phyloP scores from a whole-genome alignment of 345 rosid genomes.

The Eucalyptus grandis region DNA sequence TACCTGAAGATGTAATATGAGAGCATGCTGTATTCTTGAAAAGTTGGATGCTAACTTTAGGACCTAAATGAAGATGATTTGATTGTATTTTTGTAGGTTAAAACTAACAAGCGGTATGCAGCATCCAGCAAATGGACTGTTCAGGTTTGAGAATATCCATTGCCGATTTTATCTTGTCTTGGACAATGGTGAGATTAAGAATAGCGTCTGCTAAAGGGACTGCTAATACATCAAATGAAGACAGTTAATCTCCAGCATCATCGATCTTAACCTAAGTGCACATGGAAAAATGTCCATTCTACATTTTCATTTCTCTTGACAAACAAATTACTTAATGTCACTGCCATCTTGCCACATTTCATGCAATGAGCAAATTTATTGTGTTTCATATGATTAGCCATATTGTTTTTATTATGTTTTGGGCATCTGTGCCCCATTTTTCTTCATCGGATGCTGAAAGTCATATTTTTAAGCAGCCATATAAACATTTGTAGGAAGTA shows the following conservation, averaged over 20 bases:
- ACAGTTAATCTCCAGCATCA: not conserved
- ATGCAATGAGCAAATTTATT: not conserved
- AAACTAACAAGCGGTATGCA: constrained; percentile 82
- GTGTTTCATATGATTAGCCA: not conserved
- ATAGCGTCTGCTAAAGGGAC: not conserved
- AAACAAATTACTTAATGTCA: not conserved
- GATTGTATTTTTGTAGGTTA: constrained; percentile 39
- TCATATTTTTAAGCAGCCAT: not conserved
- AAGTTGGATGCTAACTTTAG: not conserved
- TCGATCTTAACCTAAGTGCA: not conserved
- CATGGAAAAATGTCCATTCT: not conserved
- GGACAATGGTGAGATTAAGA: not conserved
- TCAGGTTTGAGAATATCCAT: constrained; percentile 29
- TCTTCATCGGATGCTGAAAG: not conserved
- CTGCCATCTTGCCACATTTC: not conserved
- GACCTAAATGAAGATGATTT: not conserved
- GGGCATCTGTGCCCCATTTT: not conserved
- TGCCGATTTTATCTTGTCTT: not conserved
- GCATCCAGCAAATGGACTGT: constrained; percentile 95
- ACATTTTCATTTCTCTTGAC: not conserved
- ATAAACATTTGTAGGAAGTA: constrained; percentile 50
- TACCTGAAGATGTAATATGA: constrained; percentile 83
- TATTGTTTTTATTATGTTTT: not conserved
- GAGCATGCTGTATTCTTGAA: not conserved
- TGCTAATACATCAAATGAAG: not conserved